Evolutionary conservation across 2,329 filamentous ascomycete species (phyloP).

Genomic region (Sporothrix brunneoviolacea): DNA sequence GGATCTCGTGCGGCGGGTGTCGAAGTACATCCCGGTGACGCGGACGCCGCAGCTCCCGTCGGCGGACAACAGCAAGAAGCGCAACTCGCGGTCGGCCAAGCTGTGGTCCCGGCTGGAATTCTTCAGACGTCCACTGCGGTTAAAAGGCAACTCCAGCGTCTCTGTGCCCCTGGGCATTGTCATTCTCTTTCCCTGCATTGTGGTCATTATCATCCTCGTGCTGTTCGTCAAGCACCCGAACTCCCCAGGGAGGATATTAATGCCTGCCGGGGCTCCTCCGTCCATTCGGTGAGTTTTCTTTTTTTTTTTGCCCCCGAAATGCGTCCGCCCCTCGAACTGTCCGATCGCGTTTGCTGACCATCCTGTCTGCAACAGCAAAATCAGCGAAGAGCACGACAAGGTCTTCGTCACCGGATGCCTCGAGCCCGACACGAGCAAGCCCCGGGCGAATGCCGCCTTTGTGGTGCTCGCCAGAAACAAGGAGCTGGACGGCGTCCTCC

Average conservation of each 20-base stretch:
- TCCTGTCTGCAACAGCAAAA: conserved; percentile 82
- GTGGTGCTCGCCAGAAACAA: conserved; percentile 94
- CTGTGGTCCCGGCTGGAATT: conserved; percentile 60
- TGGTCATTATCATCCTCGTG: conserved; percentile 83
- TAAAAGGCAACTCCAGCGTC: conserved; percentile 86
- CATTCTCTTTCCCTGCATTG: conserved; percentile 83
- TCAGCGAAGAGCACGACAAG: conserved; percentile 95
- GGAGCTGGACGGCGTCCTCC: conserved; percentile 90
- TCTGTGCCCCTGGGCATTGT: conserved; percentile 90
- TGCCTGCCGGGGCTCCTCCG: conserved; percentile 82
- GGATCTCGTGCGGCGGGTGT: conserved; percentile 53
- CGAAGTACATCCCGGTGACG: conserved; percentile 40
- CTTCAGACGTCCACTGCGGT: conserved; percentile 75
- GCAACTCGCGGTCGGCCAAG: conserved; percentile 32
- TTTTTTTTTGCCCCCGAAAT: neutral
- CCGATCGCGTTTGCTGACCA: too few species aligned
- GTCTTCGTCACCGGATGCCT: conserved; percentile 89
- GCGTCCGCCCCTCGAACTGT: too few species aligned
- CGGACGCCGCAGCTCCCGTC: conserved; percentile 41
- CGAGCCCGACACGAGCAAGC: conserved; percentile 68
- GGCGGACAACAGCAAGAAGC: conserved; percentile 46
- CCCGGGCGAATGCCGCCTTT: conserved; percentile 88
- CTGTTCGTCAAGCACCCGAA: conserved; percentile 84
- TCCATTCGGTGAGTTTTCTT: conserved; percentile 66
- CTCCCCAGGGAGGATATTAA: conserved; percentile 72